Evolutionary conservation across 208 protist species (phyloP), one percentile per base, ranked within the genome.

Genomic region (Acanthamoeba sp.): DNA sequence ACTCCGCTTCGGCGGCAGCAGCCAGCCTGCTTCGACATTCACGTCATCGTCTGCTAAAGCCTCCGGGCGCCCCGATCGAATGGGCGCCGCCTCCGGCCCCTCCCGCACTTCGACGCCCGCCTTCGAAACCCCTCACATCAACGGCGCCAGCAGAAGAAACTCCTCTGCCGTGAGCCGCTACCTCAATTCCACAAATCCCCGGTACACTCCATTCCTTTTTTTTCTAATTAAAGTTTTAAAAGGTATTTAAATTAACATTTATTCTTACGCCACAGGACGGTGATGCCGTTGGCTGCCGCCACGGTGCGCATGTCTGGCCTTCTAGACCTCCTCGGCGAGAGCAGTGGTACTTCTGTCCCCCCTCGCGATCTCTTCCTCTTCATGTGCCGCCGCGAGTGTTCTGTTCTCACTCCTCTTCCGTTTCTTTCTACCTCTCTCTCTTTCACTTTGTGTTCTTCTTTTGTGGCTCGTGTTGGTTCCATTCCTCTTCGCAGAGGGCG

Each of bases 281-380:
- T 82, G 20, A 82, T 82, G 73, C 73, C 73, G 6, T 32, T 82
- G 73, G 73, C 73, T 82, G 73, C 73, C 20, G 73, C 73, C 40
- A 55, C 73, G 4, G 73, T 82, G 73, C 73, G 73, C 1, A 7
- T 82, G 38, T 55, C 40, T 42, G n/a, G 24, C 24, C 73, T 82
- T 20, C 73, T 82, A 52, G 73, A 82, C 16, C 73, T 82, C n/a
- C 73, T 82, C 42, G 55, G 55, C 22, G 73, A 82, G 73, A 22
- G 27, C 38, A 82, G 40, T 29, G 42, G 73, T 82, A 50, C 73
- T 16, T 18, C 24, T 50, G 20, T 82, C 40, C 32, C 36, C 7
- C 27, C 10, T 45, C 4, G 2, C 27, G 22, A 42, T 50, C 20
- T 52, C 34, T 50, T 18, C 1, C 73, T 82, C 27, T 82, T 5